A percentile compares a stretch with the other conserved stretches of the same genome.
phyloP scores from a whole-genome alignment of 129 eudicot species.

The Flaveria trinervia region DNA sequence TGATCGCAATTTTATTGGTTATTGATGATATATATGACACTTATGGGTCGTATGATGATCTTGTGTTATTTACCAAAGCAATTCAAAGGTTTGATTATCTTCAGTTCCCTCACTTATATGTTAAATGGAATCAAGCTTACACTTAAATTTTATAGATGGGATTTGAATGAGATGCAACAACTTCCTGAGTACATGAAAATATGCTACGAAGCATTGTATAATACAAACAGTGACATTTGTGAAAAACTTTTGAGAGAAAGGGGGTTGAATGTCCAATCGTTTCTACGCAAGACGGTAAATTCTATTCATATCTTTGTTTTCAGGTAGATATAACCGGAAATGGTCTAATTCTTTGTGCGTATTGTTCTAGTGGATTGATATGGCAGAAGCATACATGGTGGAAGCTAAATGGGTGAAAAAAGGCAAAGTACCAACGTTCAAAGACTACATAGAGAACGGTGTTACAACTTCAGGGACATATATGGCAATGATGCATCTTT shows the following conservation, averaged over 20 bases:
- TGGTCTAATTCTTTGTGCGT: neutral
- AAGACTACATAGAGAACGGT: slow-evolving; percentile 61
- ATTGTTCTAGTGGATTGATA: slow-evolving; percentile 56
- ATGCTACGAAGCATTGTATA: slow-evolving; percentile 49
- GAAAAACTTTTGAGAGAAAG: slow-evolving; percentile 39
- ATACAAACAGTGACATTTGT: slow-evolving; percentile 47
- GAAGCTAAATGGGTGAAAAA: slow-evolving; percentile 54
- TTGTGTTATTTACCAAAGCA: slow-evolving; percentile 53
- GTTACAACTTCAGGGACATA: slow-evolving; percentile 56
- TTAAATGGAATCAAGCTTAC: neutral
- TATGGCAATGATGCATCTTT: slow-evolving; percentile 60
- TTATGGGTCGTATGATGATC: slow-evolving; percentile 54
- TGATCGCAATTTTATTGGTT: slow-evolving; percentile 41
- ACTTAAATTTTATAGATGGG: slow-evolving; percentile 43
- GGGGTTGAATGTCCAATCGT: slow-evolving; percentile 42
- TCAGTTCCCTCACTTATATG: neutral
- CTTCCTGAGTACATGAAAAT: slow-evolving; percentile 64
- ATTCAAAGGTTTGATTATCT: slow-evolving; percentile 42
- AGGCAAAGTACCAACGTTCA: slow-evolving; percentile 40
- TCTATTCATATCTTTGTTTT: neutral
- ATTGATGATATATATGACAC: slow-evolving; percentile 63
- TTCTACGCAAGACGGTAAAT: slow-evolving; percentile 40
- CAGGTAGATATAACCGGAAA: neutral
- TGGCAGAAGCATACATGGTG: slow-evolving; percentile 50
- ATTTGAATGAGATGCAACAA: slow-evolving; percentile 39